phyloP scores from a whole-genome alignment of 306 rosid species.

The Cicer judaicum region DNA sequence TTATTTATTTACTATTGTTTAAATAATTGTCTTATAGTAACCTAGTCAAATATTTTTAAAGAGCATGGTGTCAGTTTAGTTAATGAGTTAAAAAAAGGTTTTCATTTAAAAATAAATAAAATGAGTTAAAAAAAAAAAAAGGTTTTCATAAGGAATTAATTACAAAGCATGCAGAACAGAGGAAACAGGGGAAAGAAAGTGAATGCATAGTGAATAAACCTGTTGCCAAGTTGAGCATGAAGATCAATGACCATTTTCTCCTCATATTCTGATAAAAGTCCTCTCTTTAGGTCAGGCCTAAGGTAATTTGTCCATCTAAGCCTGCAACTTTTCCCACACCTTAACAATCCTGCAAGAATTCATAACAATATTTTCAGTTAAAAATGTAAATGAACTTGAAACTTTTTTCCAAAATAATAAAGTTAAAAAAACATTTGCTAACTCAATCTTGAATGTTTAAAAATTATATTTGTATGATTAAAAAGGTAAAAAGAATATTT shows the following conservation, averaged over 20 bases:
- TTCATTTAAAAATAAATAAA: no score
- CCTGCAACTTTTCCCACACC: constrained; percentile 98
- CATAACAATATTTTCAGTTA: constrained; percentile 15
- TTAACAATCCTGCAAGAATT: constrained; percentile 68
- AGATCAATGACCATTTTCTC: constrained; percentile 94
- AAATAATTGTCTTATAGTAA: constrained; percentile 23
- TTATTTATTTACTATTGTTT: not conserved
- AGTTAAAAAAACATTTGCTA: constrained; percentile 1
- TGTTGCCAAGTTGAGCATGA: constrained; percentile 94
- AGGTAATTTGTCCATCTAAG: constrained; percentile 93
- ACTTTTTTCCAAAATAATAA: not conserved
- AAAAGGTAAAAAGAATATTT: not conserved
- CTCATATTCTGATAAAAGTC: constrained; percentile 81
- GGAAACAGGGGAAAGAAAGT: constrained; percentile 29
- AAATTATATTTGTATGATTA: no score
- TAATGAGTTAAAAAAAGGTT: not conserved
- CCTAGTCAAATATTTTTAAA: constrained; percentile 30
- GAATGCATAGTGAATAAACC: constrained; percentile 48
- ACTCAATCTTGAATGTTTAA: not conserved
- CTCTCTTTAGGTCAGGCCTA: constrained; percentile 91
- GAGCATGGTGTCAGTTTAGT: not conserved
- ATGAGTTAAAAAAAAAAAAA: not conserved
- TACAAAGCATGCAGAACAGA: constrained; percentile 39
- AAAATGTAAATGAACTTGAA: constrained; percentile 28
- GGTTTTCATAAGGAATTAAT: not conserved